Conservation (phyloP, 2,329 filamentous ascomycete genomes). For the Apiospora saccharicola region DNA sequence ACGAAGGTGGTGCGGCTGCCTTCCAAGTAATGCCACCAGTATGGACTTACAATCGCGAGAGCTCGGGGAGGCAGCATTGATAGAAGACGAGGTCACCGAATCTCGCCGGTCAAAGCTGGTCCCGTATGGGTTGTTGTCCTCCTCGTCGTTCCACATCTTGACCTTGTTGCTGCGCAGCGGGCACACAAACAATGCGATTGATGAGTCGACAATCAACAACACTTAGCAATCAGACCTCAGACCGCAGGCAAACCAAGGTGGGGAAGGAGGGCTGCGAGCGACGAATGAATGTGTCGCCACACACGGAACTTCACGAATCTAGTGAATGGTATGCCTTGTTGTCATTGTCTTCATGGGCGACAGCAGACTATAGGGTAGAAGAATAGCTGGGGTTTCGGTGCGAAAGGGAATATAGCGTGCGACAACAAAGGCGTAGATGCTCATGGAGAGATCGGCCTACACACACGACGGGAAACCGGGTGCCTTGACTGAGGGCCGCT, state of each 20-base stretch:
- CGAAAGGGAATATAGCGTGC: not conserved
- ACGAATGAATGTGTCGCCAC: slow-evolving; percentile 9
- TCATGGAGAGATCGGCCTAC: not conserved
- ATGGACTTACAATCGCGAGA: slow-evolving; percentile 63
- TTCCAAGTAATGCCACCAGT: slow-evolving; percentile 29
- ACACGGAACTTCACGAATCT: slow-evolving; percentile 13
- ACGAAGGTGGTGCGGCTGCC: not conserved
- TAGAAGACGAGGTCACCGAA: slow-evolving; percentile 73
- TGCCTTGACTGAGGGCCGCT: slow-evolving; percentile 3
- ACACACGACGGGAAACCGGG: not conserved
- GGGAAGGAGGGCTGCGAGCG: not conserved
- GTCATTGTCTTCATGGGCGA: slow-evolving; percentile 18
- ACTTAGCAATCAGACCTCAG: not conserved
- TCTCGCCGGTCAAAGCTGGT: slow-evolving; percentile 88
- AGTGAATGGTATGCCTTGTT: slow-evolving; percentile 9
- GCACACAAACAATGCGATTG: slow-evolving; percentile 16
- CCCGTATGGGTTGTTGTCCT: slow-evolving; percentile 94
- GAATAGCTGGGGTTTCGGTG: not conserved
- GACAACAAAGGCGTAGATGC: slow-evolving; percentile 22
- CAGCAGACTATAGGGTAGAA: not conserved
- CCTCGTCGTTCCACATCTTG: slow-evolving; percentile 95
- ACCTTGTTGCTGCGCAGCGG: slow-evolving; percentile 54
- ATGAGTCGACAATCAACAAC: slow-evolving; percentile 13
- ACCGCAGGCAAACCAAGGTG: not conserved
- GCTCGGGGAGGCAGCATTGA: slow-evolving; percentile 69